Evolutionary conservation across 345 rosid species (phyloP).

Genomic region (Gossypium bickii): DNA sequence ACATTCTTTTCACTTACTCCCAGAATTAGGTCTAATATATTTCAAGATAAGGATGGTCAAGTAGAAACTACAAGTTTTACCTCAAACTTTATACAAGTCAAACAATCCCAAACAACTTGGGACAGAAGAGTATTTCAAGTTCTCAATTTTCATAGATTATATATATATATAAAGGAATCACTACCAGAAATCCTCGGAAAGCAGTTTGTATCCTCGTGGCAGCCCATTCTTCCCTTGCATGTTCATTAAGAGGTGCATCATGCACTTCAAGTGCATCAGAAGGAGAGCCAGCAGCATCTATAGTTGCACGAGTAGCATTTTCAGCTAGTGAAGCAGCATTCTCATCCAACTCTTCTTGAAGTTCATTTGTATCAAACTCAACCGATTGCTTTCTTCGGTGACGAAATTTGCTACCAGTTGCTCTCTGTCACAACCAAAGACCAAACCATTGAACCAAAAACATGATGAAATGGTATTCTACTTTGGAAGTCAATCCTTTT

Average conservation of each 20-base stretch:
- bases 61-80: neutral
- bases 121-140: neutral
- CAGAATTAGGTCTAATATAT: neutral
- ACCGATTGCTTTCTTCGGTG: conserved; percentile 57
- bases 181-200: conserved; percentile 94
- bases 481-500: neutral
- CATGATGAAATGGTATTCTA: neutral
- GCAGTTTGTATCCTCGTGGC: conserved; percentile 85
- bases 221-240: conserved; percentile 55
- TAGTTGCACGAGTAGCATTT: conserved; percentile 30
- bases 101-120: neutral
- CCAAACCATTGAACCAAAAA: neutral
- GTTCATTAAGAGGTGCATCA: conserved; percentile 34
- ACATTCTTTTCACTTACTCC: neutral
- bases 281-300: conserved; percentile 47
- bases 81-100: neutral
- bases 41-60: neutral
- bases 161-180: neutral
- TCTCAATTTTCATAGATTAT: neutral
- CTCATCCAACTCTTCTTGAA: conserved; percentile 48
- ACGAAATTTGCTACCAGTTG: conserved; percentile 44
- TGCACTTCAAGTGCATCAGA: conserved; percentile 47
- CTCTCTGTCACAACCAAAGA: conserved; percentile 36
- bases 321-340: conserved; percentile 19
- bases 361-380: conserved; percentile 48